These are phyloP conservation scores for Nicotiana knightiana DNA, from an alignment of 257 asterid species.

Conservation along the genomic window DNA sequence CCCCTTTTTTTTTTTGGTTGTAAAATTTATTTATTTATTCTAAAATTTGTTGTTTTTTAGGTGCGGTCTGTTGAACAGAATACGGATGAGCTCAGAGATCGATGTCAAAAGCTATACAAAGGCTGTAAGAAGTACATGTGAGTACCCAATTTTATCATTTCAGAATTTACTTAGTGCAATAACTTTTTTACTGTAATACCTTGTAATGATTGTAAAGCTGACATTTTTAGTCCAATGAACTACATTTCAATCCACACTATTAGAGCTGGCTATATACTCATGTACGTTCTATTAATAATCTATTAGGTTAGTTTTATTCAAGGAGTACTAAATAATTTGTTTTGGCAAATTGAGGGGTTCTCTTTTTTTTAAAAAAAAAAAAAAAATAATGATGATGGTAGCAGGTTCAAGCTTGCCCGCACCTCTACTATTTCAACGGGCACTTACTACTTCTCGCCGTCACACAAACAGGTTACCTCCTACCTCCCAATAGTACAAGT, in stretches of 20 bases:
- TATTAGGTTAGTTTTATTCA: neutral
- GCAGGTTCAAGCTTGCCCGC: no score
- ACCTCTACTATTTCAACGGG: no score
- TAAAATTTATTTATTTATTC: neutral
- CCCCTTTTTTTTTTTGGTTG: neutral
- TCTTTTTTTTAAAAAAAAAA: no score
- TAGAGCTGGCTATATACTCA: neutral
- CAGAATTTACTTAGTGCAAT: neutral
- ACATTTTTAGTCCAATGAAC: neutral
- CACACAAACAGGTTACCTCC: no score
- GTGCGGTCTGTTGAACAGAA: slow-evolving; percentile 79
- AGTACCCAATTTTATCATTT: slow-evolving; percentile 24
- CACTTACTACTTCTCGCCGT: no score
- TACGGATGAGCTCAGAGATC: slow-evolving; percentile 76
- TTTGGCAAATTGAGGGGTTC: neutral
- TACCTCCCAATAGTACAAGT: no score
- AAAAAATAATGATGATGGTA: no score
- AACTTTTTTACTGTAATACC: neutral
- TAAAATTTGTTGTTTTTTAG: slow-evolving; percentile 19
- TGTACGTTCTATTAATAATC: neutral
- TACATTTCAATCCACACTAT: neutral
- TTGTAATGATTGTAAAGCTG: neutral
- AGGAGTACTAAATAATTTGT: neutral
- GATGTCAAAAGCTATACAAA: slow-evolving; percentile 83
- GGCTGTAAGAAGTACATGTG: slow-evolving; percentile 87